Percentiles rank a stretch among this genome's conserved stretches.
Conservation (phyloP, 257 asterid species). For the Oldenlandia corymbosa region DNA sequence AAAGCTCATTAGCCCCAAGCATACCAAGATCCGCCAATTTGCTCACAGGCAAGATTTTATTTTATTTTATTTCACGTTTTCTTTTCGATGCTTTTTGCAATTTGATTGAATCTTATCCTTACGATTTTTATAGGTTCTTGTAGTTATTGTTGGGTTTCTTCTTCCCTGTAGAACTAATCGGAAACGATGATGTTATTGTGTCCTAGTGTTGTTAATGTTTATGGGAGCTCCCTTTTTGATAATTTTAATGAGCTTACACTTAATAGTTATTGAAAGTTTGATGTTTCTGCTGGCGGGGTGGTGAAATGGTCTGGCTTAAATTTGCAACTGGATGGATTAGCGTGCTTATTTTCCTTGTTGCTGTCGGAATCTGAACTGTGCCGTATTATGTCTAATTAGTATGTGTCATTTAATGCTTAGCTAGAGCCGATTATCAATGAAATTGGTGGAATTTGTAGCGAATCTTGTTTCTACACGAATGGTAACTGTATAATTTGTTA, state of each 20-base stretch:
- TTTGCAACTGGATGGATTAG: not conserved
- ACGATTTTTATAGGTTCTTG: not conserved
- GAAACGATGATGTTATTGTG: not conserved
- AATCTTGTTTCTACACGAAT: too few species aligned
- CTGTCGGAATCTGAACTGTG: not conserved
- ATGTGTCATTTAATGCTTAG: not conserved
- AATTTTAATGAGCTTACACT: too few species aligned
- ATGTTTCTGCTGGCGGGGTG: not conserved
- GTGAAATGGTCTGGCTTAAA: not conserved
- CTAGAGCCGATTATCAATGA: not conserved
- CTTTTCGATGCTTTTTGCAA: not conserved
- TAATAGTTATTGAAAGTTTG: not conserved
- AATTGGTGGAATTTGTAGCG: not conserved
- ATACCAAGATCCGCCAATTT: constrained; percentile 55
- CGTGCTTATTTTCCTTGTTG: not conserved
- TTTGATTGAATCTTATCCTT: not conserved
- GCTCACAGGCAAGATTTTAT: constrained; percentile 43
- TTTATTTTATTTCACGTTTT: not conserved
- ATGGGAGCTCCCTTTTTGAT: not conserved
- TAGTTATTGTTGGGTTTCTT: not conserved
- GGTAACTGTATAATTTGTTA: not conserved
- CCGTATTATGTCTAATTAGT: not conserved
- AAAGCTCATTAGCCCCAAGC: constrained; percentile 49
- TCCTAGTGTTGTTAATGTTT: not conserved
- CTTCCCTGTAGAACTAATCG: not conserved